A percentile compares a stretch with the other conserved stretches of the same genome.
These are phyloP conservation scores for Verbascum thapsus DNA, from an alignment of 257 asterid species.

Conservation along the genomic window DNA sequence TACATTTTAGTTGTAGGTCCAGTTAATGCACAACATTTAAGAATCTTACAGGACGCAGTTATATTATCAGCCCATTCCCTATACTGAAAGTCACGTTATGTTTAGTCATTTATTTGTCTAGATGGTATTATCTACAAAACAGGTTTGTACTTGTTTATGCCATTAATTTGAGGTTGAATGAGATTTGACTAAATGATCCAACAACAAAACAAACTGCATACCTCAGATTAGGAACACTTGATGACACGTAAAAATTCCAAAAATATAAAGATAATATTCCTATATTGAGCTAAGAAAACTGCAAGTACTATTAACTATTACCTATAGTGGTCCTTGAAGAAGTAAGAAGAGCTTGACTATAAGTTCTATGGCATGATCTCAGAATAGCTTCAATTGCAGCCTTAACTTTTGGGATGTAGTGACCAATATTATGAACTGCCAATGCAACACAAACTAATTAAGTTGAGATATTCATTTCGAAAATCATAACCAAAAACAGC, in stretches of 20 bases:
- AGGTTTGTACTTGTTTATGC: slow-evolving; percentile 1
- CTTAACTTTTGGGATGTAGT: slow-evolving; percentile 95
- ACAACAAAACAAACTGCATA: slow-evolving; percentile 24
- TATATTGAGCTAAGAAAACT: slow-evolving; percentile 11
- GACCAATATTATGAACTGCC: slow-evolving; percentile 95
- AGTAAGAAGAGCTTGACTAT: slow-evolving; percentile 92
- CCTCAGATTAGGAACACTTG: slow-evolving; percentile 17
- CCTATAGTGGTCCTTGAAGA: slow-evolving; percentile 96
- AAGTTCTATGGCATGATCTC: slow-evolving; percentile 87
- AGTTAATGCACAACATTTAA: slow-evolving; percentile 26
- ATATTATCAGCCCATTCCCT: slow-evolving; percentile 18
- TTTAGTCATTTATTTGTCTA: slow-evolving; percentile 1
- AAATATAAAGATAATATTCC: slow-evolving; percentile 18
- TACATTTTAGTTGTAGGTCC: slow-evolving; percentile 35
- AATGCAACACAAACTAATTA: slow-evolving; percentile 35
- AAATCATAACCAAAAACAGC: slow-evolving; percentile 22
- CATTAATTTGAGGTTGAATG: background rate
- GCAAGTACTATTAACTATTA: slow-evolving; percentile 39
- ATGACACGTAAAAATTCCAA: slow-evolving; percentile 12
- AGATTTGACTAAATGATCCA: background rate
- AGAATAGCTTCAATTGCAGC: slow-evolving; percentile 90
- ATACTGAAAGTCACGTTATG: background rate
- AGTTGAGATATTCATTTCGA: slow-evolving; percentile 26
- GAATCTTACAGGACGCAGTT: slow-evolving; percentile 30
- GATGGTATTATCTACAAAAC: background rate